Evolutionary conservation across 352 stramenopile species (phyloP).

Genomic region (Discostella stelligera): DNA sequence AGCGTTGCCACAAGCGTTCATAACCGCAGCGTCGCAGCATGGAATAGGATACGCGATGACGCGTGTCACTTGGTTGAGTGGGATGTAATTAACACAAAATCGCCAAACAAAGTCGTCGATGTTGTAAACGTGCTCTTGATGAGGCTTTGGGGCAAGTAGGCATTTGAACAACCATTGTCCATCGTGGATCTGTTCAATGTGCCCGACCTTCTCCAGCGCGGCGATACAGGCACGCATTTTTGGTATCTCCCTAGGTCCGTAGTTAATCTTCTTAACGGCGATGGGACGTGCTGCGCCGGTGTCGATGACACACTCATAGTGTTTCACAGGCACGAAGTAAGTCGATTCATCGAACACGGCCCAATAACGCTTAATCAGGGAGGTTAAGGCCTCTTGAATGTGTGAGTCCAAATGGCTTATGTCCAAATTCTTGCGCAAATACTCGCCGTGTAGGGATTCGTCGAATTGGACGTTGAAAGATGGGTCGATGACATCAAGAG

Average conservation of each 20-base stretch:
- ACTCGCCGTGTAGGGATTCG: slow-evolving; percentile 8
- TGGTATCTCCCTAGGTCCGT: background rate
- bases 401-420: background rate
- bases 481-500: background rate
- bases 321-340: background rate
- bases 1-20: background rate
- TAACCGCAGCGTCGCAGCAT: background rate
- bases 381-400: background rate
- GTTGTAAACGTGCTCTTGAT: slow-evolving; percentile 1
- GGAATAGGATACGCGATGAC: slow-evolving; percentile 3
- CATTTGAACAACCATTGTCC: slow-evolving; percentile 9
- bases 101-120: slow-evolving; percentile 19
- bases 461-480: slow-evolving; percentile 6
- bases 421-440: slow-evolving; percentile 5
- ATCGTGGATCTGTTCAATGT: slow-evolving; percentile 7
- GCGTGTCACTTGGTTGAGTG: slow-evolving; percentile 6
- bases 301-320: slow-evolving; percentile 6
- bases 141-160: slow-evolving; percentile 11
- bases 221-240: background rate
- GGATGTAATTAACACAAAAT: slow-evolving; percentile 17
- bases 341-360: background rate
- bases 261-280: background rate
- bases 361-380: slow-evolving; percentile 17
- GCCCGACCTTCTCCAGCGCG: background rate
- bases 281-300: background rate